Evolutionary conservation across 768 basidiomycete species (phyloP).

Genomic region (Amanita molliuscula): DNA sequence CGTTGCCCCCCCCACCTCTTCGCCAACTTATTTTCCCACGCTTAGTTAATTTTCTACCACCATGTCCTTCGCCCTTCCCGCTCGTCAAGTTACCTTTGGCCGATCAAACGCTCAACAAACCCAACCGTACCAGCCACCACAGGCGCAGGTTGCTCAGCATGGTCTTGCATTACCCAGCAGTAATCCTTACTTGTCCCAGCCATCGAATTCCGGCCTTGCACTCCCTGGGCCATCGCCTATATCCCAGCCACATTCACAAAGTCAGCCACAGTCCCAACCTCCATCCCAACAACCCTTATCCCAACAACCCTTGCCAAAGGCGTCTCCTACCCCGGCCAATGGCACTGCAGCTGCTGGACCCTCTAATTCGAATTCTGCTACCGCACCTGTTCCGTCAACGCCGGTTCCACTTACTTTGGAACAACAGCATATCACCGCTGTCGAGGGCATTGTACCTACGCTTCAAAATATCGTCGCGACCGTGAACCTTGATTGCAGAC

Average conservation of each 20-base stretch:
- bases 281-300: constrained; percentile 14
- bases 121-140: constrained; percentile 29
- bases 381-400: constrained; percentile 48
- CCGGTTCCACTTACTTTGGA: constrained; percentile 73
- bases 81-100: constrained; percentile 72
- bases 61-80: constrained; percentile 61
- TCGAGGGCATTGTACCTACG: constrained; percentile 97
- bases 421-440: constrained; percentile 92
- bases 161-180: constrained; percentile 52
- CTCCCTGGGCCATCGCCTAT: constrained; percentile 48
- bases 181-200: constrained; percentile 32
- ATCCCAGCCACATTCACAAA: constrained; percentile 41
- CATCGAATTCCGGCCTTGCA: constrained; percentile 28
- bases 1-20: constrained; percentile 21
- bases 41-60: constrained; percentile 20
- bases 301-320: constrained; percentile 13
- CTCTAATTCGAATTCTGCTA: constrained; percentile 36
- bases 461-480: constrained; percentile 99
- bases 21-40: constrained; percentile 33
- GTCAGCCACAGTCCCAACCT: constrained; percentile 21
- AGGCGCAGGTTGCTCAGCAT: constrained; percentile 29
- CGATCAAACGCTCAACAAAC: constrained; percentile 43
- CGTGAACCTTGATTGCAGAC: constrained; percentile 92
- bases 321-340: constrained; percentile 17
- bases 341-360: constrained; percentile 44